These are phyloP conservation scores for Calycina herbarum DNA, from an alignment of 2,329 filamentous ascomycete genomes.

Conservation along the genomic window DNA sequence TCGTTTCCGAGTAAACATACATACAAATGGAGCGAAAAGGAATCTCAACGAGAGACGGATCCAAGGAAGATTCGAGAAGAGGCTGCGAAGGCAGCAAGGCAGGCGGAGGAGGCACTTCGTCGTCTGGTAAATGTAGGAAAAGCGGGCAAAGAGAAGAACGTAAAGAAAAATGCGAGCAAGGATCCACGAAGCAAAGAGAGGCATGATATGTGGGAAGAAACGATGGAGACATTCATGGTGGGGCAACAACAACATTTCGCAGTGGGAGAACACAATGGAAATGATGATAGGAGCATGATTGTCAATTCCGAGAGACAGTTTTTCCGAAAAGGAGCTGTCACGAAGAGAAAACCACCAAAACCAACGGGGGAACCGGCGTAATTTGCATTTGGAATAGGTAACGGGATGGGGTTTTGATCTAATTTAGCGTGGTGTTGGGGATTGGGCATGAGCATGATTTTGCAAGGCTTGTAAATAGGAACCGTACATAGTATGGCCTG, in stretches of 20 bases:
- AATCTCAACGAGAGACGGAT: constrained; percentile 47
- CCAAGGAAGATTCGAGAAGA: constrained; percentile 60
- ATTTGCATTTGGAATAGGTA: background rate
- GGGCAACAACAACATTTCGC: constrained; percentile 22
- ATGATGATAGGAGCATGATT: constrained; percentile 65
- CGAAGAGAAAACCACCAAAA: constrained; percentile 25
- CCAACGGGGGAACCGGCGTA: background rate
- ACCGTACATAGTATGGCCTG: constrained; percentile 2
- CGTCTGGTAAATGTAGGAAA: constrained; percentile 62
- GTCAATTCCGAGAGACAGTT: constrained; percentile 58
- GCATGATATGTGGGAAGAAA: constrained; percentile 60
- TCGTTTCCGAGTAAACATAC: constrained; percentile 65
- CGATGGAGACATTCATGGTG: constrained; percentile 54
- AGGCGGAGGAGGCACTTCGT: constrained; percentile 61
- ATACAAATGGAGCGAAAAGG: constrained; percentile 58
- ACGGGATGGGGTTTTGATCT: background rate
- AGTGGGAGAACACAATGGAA: constrained; percentile 26
- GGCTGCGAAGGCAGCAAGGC: constrained; percentile 58
- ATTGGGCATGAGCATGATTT: background rate
- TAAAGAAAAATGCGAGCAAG: constrained; percentile 52
- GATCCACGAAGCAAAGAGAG: constrained; percentile 54
- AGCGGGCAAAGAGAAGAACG: constrained; percentile 64
- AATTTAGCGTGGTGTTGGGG: constrained; percentile 11
- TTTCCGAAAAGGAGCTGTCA: constrained; percentile 45
- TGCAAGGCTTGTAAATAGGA: background rate